Evolutionary conservation across 2,329 filamentous ascomycete genomes (phyloP).

Genomic region (Phoma sp.): DNA sequence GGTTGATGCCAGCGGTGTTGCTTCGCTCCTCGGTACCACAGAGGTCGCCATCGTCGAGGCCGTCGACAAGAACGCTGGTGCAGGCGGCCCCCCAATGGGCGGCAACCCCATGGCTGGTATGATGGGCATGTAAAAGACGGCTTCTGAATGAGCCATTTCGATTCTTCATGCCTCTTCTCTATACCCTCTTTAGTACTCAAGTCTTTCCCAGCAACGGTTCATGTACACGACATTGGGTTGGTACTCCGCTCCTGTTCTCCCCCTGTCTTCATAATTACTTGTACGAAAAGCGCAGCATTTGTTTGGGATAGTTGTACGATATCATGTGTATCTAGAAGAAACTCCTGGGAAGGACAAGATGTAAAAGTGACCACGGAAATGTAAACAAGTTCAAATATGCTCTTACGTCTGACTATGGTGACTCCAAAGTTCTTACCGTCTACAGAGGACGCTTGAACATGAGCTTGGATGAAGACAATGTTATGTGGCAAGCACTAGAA

Average conservation of each 20-base stretch:
- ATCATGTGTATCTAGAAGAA: slow-evolving; percentile 45
- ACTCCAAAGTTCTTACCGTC: background rate
- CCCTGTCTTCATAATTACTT: slow-evolving; percentile 32
- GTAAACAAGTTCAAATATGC: slow-evolving; percentile 29
- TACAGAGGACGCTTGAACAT: no score
- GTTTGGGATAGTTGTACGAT: slow-evolving; percentile 43
- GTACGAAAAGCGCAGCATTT: slow-evolving; percentile 47
- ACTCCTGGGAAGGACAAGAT: slow-evolving; percentile 38
- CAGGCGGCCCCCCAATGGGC: slow-evolving; percentile 56
- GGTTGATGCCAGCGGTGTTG: slow-evolving; percentile 92
- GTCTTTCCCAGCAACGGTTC: slow-evolving; percentile 42
- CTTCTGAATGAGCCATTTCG: slow-evolving; percentile 14
- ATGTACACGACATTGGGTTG: slow-evolving; percentile 45
- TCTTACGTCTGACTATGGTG: background rate
- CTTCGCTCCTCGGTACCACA: slow-evolving; percentile 94
- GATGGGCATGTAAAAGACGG: slow-evolving; percentile 59
- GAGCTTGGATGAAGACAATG: no score
- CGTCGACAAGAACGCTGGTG: slow-evolving; percentile 67
- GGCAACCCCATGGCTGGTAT: slow-evolving; percentile 68
- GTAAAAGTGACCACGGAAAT: slow-evolving; percentile 43
- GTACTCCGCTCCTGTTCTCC: slow-evolving; percentile 48
- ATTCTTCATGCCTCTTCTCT: slow-evolving; percentile 41
- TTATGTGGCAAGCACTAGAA: no score
- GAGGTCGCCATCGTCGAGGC: slow-evolving; percentile 98
- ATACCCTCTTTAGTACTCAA: slow-evolving; percentile 44